Evolutionary conservation across 1,139 yeast species (phyloP), one percentile per base, ranked within the genome.

Genomic region (Zygotorulaspora mrakii): DNA sequence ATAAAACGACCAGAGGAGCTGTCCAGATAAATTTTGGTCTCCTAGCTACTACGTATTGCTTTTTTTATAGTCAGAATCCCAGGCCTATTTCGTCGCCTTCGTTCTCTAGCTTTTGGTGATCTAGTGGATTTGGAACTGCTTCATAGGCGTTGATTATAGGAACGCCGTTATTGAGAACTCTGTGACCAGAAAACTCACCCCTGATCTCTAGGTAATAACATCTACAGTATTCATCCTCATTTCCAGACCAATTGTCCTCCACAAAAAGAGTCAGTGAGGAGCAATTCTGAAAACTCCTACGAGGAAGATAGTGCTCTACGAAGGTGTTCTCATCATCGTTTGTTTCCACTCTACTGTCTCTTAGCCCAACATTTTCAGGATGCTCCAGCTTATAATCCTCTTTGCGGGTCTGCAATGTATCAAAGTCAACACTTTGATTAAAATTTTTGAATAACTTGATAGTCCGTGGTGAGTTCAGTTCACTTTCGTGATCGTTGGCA

Each of bases 121-220:
- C 96, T 2, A 82, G 77, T 0, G 96, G 96, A 57, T 88, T 88
- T 5, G 97, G 94, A 1, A 96, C 95, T 46, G 88, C 77, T 62
- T 89, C 97, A 61, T 89, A 89, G 18, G 83, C 57, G 1, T 95
- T 72, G 14, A 82, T 73, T 13, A 95, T 21, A 3, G 57, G 59
- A 8, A 52, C 43, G 77, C 86, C 52, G 71, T 75, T 37, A 69
- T 65, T 46, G 79, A 62, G 29, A 1, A 39, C 42, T 18, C 37
- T 29, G 41, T 76, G 77, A 4, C 61, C 55, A 3, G 81, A 73
- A 59, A 71, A 80, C 50, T 84, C 94, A 0, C 97, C 97, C 38
- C 96, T 68, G 25, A 91, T 62, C 43, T 94, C 97, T 35, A 88
- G 65, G 55, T 79, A 82, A 52, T 81, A 81, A 2, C 88, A 48